A percentile compares a stretch with the other conserved stretches of the same genome.
These are phyloP conservation scores for Rhodotorula sp. DNA, from an alignment of 1,284 basidiomycete genomes.

Conservation along the genomic window DNA sequence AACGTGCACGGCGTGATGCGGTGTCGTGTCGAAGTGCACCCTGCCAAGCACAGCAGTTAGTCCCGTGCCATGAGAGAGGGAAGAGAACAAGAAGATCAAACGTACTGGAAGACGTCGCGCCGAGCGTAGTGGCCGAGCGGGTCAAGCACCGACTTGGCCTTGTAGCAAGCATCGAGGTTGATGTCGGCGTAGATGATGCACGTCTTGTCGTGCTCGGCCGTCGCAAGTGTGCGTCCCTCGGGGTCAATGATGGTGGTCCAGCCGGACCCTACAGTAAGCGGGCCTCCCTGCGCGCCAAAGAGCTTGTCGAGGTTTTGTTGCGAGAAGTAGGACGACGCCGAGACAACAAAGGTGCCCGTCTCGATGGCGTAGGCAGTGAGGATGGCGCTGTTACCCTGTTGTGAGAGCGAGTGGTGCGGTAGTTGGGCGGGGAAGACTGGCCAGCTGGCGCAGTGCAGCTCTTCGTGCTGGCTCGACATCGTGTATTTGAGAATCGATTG, in stretches of 20 bases:
- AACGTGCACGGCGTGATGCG: conserved; percentile 4
- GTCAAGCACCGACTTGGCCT: conserved; percentile 8
- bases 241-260: conserved; percentile 10
- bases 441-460: conserved; percentile 19
- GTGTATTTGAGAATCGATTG: conserved; percentile 11
- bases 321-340: conserved; percentile 9
- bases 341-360: conserved; percentile 16
- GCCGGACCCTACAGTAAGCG: not conserved
- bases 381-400: not conserved
- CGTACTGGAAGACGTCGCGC: conserved; percentile 8
- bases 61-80: not conserved
- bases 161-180: conserved; percentile 15
- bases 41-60: too few species aligned
- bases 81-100: not conserved
- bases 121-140: conserved; percentile 12
- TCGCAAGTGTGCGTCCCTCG: conserved; percentile 7
- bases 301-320: conserved; percentile 12
- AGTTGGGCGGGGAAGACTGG: conserved; percentile 15
- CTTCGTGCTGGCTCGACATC: conserved; percentile 15
- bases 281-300: not conserved
- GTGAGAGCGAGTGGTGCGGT: conserved; percentile 9
- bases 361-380: conserved; percentile 19
- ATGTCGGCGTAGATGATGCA: conserved; percentile 14
- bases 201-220: not conserved
- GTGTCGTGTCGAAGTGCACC: conserved; percentile 19